Evolutionary conservation across 2,329 filamentous ascomycete genomes (phyloP), one percentile per base, ranked within the genome.

Genomic region (Colletotrichum liriopes): DNA sequence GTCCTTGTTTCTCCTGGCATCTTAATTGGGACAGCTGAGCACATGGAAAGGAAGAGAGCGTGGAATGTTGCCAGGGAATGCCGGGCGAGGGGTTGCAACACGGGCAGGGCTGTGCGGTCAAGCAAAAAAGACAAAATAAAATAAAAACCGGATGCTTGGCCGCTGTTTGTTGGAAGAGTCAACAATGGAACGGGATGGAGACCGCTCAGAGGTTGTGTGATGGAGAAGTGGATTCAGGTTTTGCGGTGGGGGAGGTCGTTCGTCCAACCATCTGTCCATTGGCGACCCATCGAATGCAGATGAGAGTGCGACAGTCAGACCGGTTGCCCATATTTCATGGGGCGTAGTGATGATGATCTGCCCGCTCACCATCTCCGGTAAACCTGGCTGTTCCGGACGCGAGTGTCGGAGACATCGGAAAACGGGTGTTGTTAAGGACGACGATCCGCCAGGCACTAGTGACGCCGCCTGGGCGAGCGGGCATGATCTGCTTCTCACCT

Each of bases 51-150:
- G 35, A 20, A 47, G 39, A 51, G 41, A 39, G 51, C 8, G 29
- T 41, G 69, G 65, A 45, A 58, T 68, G 51, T 23, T 39, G 68
- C 37, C 35, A 29, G 58, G 58, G 37, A 58, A 68, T 72, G 69
- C 65, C 52, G 47, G 65, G 16, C 32, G 49, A 43, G 51, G 58
- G 58, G 32, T 63, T 47, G 29, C 69, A 64, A 41, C 52, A 39
- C n/a, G 37, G 52, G 32, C 35, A 59, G 59, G 41, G 41, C 29
- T 47, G 52, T 54, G 52, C 69, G 58, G 37, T 51, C 39, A 47
- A 26, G 14, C n/a, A 20, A 29, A 26, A 35, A 7, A 29, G 12
- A 29, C 3, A 5, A 23, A 26, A 26, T 14, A 6, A 4, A 18
- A 51, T 16, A 59, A 45, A 68, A 52, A 32, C 51, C 45, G 43